Conservation (phyloP, 352 stramenopile genomes). For the Pythium aquatile region DNA sequence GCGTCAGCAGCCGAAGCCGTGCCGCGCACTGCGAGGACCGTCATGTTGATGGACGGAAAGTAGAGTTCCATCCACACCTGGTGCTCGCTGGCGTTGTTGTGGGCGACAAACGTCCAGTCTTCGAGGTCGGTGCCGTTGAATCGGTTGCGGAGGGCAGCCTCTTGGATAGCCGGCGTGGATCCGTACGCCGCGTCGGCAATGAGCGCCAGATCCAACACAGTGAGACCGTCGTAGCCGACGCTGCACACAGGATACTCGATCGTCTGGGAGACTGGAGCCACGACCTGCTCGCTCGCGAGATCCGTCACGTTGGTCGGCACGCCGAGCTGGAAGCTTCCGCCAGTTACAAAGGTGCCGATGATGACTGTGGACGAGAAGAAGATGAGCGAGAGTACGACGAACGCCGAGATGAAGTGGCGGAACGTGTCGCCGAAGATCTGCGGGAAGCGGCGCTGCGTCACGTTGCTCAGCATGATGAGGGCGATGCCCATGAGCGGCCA, state of each 20-base stretch:
- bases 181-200: constrained; percentile 38
- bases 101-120: constrained; percentile 26
- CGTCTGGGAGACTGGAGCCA: neutral
- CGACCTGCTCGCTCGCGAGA: constrained; percentile 11
- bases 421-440: constrained; percentile 77
- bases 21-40: constrained; percentile 33
- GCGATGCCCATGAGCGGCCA: constrained; percentile 75
- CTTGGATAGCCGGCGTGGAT: constrained; percentile 26
- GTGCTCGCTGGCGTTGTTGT: constrained; percentile 25
- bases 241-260: constrained; percentile 34
- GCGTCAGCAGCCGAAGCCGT: constrained; percentile 37
- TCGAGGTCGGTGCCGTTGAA: constrained; percentile 33
- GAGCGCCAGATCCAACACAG: constrained; percentile 34
- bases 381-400: constrained; percentile 73
- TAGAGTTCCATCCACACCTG: constrained; percentile 41
- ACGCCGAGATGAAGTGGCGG: constrained; percentile 68
- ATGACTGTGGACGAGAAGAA: constrained; percentile 82
- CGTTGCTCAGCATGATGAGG: constrained; percentile 62
- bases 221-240: constrained; percentile 29
- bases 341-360: constrained; percentile 71
- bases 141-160: constrained; percentile 25
- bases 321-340: constrained; percentile 51
- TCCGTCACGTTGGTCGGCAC: constrained; percentile 34
- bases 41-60: constrained; percentile 34
- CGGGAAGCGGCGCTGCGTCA: constrained; percentile 70